phyloP scores from a whole-genome alignment of 2,329 filamentous ascomycete genomes.

The Clarireedia homoeocarpa region DNA sequence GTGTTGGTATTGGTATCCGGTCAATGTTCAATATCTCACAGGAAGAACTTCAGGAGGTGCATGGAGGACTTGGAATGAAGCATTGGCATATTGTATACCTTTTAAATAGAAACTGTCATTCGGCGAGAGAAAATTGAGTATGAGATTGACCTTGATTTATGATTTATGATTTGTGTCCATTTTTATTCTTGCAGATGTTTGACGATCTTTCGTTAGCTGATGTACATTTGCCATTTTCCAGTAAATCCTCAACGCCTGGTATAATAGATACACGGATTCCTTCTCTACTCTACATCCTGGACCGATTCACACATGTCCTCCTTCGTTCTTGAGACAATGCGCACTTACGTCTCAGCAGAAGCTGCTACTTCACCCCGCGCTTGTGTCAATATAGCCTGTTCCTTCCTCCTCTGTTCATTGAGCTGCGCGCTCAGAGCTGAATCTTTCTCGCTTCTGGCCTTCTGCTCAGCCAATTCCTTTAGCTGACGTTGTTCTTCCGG shows the following conservation, averaged over 20 bases:
- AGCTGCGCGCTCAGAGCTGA: conserved; percentile 44
- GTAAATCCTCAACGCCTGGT: conserved; percentile 15
- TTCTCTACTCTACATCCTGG: conserved; percentile 1
- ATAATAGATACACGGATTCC: conserved; percentile 11
- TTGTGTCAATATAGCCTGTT: conserved; percentile 49
- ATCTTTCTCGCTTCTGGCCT: conserved; percentile 45
- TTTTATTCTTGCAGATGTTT: neutral
- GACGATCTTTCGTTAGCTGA: neutral
- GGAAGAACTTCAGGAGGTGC: neutral
- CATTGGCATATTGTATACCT: neutral
- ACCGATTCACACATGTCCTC: neutral
- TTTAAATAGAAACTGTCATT: neutral
- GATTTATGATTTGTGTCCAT: neutral
- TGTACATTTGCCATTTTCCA: neutral
- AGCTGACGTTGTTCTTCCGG: conserved; percentile 52
- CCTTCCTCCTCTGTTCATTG: conserved; percentile 50
- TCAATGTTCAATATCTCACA: no score
- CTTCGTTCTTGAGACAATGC: neutral
- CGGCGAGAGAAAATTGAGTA: neutral
- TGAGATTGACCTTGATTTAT: conserved; percentile 1
- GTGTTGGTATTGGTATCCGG: neutral
- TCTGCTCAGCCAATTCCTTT: conserved; percentile 47
- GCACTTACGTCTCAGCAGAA: neutral
- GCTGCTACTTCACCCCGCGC: conserved; percentile 35
- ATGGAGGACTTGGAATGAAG: neutral